These are phyloP conservation scores for Populus alba DNA, from an alignment of 345 rosid species.

Conservation along the genomic window DNA sequence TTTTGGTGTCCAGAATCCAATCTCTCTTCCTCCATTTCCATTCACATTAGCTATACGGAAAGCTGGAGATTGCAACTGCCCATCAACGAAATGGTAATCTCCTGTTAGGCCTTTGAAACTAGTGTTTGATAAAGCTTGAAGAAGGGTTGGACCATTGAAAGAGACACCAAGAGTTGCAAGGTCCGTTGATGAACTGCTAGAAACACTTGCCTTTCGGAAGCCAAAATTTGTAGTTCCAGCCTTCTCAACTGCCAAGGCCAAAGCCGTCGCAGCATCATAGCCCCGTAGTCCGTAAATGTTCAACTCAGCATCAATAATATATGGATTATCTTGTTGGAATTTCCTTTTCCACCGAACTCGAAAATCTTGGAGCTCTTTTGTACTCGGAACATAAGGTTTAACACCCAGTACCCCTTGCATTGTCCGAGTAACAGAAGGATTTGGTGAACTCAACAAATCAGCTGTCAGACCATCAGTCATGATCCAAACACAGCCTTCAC, in stretches of 20 bases:
- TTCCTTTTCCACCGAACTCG: slow-evolving; percentile 24
- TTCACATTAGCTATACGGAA: slow-evolving; percentile 39
- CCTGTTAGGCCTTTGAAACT: slow-evolving; percentile 39
- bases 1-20: slow-evolving; percentile 40
- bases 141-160: slow-evolving; percentile 25
- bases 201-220: background rate
- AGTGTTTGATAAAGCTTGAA: slow-evolving; percentile 6
- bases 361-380: slow-evolving; percentile 19
- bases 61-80: slow-evolving; percentile 29
- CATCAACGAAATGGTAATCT: slow-evolving; percentile 25
- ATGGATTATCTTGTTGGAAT: slow-evolving; percentile 23
- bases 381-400: slow-evolving; percentile 15
- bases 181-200: slow-evolving; percentile 2
- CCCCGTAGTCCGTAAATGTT: slow-evolving; percentile 28
- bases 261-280: slow-evolving; percentile 35
- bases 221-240: background rate
- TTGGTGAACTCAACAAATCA: slow-evolving; percentile 3
- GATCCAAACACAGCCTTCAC: slow-evolving; percentile 38
- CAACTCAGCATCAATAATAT: background rate
- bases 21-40: slow-evolving; percentile 10
- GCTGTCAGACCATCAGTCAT: slow-evolving; percentile 26
- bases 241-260: slow-evolving; percentile 35
- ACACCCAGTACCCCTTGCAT: slow-evolving; percentile 47
- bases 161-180: slow-evolving; percentile 20
- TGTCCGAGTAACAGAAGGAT: slow-evolving; percentile 5